phyloP scores from a whole-genome alignment of 2,329 filamentous ascomycete genomes.

The Albophoma yamanashiensis region DNA sequence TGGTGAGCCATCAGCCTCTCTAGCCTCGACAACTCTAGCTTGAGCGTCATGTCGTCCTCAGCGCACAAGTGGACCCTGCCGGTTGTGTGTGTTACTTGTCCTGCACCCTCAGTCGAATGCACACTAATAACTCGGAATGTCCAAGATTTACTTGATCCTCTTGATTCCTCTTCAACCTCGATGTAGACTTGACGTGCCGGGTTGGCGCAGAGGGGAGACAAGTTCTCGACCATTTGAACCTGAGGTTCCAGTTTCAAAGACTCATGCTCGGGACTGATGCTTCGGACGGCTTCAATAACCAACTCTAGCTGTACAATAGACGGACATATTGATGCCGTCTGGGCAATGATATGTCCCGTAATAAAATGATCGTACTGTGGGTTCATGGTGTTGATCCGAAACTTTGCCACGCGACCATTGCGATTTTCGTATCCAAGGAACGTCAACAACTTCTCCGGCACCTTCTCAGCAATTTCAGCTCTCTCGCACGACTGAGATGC shows the following conservation, averaged over 20 bases:
- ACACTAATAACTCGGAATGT: not conserved
- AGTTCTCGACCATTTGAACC: constrained; percentile 18
- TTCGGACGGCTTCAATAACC: constrained; percentile 18
- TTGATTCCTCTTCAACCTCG: constrained; percentile 8
- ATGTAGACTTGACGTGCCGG: constrained; percentile 15
- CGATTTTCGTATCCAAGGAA: not conserved
- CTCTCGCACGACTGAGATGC: not conserved
- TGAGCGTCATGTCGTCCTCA: not conserved
- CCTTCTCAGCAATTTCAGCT: not conserved
- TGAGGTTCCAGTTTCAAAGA: constrained; percentile 11
- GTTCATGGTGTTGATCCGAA: constrained; percentile 28
- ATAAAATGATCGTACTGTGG: constrained; percentile 23
- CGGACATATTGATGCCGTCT: constrained; percentile 27
- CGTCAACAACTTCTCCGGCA: not conserved
- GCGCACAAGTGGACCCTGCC: not conserved
- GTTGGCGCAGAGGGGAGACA: constrained; percentile 8
- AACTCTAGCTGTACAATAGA: constrained; percentile 21
- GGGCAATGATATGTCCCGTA: constrained; percentile 25
- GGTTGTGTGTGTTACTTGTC: not conserved
- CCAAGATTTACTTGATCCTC: not conserved
- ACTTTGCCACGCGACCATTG: constrained; percentile 13
- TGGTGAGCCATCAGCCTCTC: constrained; percentile 17
- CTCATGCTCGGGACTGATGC: constrained; percentile 14
- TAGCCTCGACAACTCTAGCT: not conserved
- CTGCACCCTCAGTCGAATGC: not conserved